Base-by-base conservation (phyloP, 352 stramenopile genomes). In the Pythium phragmitis region DNA sequence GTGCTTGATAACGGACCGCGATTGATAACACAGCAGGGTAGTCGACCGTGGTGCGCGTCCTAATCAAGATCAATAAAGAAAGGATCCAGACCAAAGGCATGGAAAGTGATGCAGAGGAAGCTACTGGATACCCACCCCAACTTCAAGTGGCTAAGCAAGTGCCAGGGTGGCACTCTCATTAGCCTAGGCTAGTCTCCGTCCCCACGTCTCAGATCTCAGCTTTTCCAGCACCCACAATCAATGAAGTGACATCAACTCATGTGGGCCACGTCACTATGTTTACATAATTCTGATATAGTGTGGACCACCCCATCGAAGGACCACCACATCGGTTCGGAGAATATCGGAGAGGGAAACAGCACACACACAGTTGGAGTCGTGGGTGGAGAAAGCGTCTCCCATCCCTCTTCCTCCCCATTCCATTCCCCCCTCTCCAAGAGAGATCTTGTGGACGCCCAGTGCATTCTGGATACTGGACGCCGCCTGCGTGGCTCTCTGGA, bases 321-420 rank as follows among this genome's bases (percentile, higher is more conserved):
- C 39, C 14, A 1, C 7, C 39, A 21, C 39, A 46, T 19, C 39
- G 5, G 13, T 46, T 17, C 39, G 8, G 8, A 9, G 4, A 17
- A 14, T 9, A 17, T n/a, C 39, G 39, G 11, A 6, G 16, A 46
- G 39, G 39, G 17, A n/a, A 46, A 17, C 1, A 46, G 17, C 39
- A 46, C 39, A 46, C 39, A 46, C 39, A 46, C 39, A 46, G 13
- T 19, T 12, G 39, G 7, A 6, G 17, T 14, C 11, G 39, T 46
- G 39, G 39, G 39, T 46, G 39, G 39, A 46, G 39, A 46, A 46
- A 46, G 39, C 39, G 39, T 46, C 39, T 46, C 39, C 39, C 34
- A 39, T 39, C 34, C 11, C 34, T 13, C 34, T 13, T 39, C 34
- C 17, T 46, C 39, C 14, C 39, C 14, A 2, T n/a, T 46, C 13